Evolutionary conservation across 2,329 filamentous ascomycete genomes (phyloP), one percentile per base, ranked within the genome.

Genomic region (Lasiodiplodia gonubiensis): DNA sequence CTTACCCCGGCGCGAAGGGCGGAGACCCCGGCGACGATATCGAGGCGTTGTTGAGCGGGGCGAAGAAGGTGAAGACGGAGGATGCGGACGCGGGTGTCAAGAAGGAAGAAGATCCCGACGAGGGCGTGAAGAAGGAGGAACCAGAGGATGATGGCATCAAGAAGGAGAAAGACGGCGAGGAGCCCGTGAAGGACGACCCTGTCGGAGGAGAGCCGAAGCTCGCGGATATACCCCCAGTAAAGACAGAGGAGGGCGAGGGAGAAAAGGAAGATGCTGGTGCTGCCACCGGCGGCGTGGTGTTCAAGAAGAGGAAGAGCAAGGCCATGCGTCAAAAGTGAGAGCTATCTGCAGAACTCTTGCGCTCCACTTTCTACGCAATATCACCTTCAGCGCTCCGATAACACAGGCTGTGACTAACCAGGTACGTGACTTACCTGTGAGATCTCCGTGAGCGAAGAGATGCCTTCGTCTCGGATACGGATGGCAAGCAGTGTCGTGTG

Each of bases 261-360:
- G 55, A 39, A 57, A 68, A 71, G 25, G 75, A 72, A n/a, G 72
- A 74, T 35, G 71, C 71, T 21, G 69, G 68, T 3, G 68, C 71
- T 6, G 72, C 72, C 46, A 67, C 71, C 6, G 72, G 72, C 49
- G 83, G 86, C 2, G 85, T 93, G 2, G 82, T 93, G 3, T 95
- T 94, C 79, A 94, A 94, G 80, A 94, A 93, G 81, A 83, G 92
- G 65, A 94, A 93, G 74, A 83, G 88, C 16, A 90, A 89, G 81
- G 86, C 84, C 61, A 83, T 89, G 42, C 85, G 88, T 23, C 85
- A 89, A 71, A 89, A 86, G 75, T 89, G 73, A 80, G n/a, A 21
- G 18, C 5, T 6, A 12, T n/a, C 6, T 2, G 23, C n/a, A 25
- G 30, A 35, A 30, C 46, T 21, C 12, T 16, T 37, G 5, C 5